phyloP scores from a whole-genome alignment of 495 filamentous ascomycete genomes.

The Thermothielavioides terrestris region DNA sequence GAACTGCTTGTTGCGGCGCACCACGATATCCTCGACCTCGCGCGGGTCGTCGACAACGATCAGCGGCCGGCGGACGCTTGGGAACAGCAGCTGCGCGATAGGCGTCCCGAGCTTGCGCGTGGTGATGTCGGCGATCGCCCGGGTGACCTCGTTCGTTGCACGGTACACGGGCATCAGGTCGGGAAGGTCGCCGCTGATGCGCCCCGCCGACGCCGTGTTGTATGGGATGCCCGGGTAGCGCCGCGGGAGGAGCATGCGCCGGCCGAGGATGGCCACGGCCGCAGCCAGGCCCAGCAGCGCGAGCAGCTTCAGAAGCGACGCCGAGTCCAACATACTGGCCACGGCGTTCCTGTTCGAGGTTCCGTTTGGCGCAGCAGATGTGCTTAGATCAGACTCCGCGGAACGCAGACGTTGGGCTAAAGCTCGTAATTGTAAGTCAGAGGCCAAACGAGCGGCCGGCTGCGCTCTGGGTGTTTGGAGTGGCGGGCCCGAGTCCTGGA shows the following conservation, averaged over 20 bases:
- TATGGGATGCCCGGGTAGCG: slow-evolving; percentile 33
- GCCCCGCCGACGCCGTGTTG: slow-evolving; percentile 20
- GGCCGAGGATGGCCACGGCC: neutral
- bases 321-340: neutral
- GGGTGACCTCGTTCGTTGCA: slow-evolving; percentile 8
- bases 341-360: neutral
- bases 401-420: no score
- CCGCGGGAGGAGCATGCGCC: slow-evolving; percentile 14
- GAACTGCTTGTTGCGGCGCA: slow-evolving; percentile 27
- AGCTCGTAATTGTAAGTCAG: no score
- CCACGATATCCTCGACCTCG: slow-evolving; percentile 24
- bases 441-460: no score
- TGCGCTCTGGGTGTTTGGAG: no score
- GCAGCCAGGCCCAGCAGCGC: no score
- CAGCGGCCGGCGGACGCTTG: slow-evolving; percentile 12
- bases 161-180: slow-evolving; percentile 10
- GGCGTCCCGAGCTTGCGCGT: slow-evolving; percentile 20
- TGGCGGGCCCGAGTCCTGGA: no score
- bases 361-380: no score
- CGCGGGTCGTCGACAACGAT: slow-evolving; percentile 25
- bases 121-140: slow-evolving; percentile 11
- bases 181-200: slow-evolving; percentile 26
- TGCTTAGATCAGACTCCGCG: no score
- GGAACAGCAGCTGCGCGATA: slow-evolving; percentile 23
- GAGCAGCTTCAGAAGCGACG: no score